These are phyloP conservation scores for Talaromyces ruber DNA, from an alignment of 495 filamentous ascomycete species.

Conservation along the genomic window DNA sequence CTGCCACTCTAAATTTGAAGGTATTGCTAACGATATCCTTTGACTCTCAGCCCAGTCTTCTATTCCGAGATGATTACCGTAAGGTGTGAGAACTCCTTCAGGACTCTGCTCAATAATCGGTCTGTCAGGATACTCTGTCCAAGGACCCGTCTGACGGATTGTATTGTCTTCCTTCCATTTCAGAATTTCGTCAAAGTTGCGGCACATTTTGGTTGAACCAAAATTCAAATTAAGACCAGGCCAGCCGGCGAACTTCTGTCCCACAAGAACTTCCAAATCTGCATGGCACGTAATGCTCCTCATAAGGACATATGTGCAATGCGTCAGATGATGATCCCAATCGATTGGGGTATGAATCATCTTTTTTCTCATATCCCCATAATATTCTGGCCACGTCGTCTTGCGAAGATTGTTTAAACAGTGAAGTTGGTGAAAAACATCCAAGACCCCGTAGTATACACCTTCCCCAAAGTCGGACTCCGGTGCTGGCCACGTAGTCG, in stretches of 20 bases:
- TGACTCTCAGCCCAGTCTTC: background rate
- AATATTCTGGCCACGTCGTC: background rate
- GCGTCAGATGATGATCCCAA: background rate
- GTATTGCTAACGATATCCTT: background rate
- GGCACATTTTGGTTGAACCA: background rate
- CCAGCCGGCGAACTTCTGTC: background rate
- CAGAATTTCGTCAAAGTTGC: background rate
- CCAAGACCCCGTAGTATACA: background rate
- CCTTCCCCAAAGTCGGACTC: background rate
- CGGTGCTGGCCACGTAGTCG: background rate
- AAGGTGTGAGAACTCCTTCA: background rate
- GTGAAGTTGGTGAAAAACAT: background rate
- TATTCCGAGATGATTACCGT: background rate
- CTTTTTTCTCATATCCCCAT: slow-evolving; percentile 1
- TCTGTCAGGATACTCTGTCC: background rate
- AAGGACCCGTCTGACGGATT: background rate
- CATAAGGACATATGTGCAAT: slow-evolving; percentile 1
- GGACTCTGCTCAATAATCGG: background rate
- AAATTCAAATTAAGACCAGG: background rate
- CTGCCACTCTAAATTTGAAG: background rate
- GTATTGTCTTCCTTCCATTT: background rate
- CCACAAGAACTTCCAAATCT: slow-evolving; percentile 2
- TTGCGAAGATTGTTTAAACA: slow-evolving; percentile 5
- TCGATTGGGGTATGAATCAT: background rate
- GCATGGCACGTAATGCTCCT: background rate